Evolutionary conservation across 2,329 filamentous ascomycete species (phyloP).

Genomic region (Ophiocordyceps robertsii): DNA sequence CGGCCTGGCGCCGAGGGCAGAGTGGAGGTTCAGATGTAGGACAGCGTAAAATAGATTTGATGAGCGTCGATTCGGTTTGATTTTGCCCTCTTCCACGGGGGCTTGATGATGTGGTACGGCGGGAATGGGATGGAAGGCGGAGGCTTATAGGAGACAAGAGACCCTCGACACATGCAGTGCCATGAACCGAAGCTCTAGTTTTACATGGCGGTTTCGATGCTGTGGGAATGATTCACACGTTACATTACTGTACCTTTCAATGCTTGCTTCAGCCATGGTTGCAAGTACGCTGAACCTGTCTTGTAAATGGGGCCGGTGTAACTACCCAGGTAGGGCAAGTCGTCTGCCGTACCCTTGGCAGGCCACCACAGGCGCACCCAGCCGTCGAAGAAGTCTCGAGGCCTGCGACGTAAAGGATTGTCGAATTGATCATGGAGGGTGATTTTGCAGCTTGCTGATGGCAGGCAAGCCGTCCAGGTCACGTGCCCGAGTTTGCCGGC

Average conservation of each 20-base stretch:
- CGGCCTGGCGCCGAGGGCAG: slow-evolving; percentile 67
- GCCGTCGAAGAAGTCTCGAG: too few relatives aligned
- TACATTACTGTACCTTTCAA: neutral
- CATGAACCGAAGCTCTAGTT: neutral
- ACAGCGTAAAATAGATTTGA: slow-evolving; percentile 8
- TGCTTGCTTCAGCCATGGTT: too few relatives aligned
- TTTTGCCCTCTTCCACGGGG: slow-evolving; percentile 7
- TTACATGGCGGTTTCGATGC: neutral
- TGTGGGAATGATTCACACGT: neutral
- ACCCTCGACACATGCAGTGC: neutral
- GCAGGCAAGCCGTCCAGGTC: too few relatives aligned
- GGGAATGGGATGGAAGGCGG: neutral
- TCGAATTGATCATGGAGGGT: too few relatives aligned
- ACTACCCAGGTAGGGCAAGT: too few relatives aligned
- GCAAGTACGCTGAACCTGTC: too few relatives aligned
- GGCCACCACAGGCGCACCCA: too few relatives aligned
- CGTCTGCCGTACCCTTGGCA: too few relatives aligned
- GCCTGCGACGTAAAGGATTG: too few relatives aligned
- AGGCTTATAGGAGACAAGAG: neutral
- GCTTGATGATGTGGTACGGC: neutral
- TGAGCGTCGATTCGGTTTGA: slow-evolving; percentile 14
- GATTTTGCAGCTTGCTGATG: too few relatives aligned
- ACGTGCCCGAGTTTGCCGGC: too few relatives aligned
- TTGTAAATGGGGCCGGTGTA: too few relatives aligned
- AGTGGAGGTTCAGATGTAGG: slow-evolving; percentile 74